Base-by-base conservation (phyloP, 805 yeast species). In the Starmera quercuum region DNA sequence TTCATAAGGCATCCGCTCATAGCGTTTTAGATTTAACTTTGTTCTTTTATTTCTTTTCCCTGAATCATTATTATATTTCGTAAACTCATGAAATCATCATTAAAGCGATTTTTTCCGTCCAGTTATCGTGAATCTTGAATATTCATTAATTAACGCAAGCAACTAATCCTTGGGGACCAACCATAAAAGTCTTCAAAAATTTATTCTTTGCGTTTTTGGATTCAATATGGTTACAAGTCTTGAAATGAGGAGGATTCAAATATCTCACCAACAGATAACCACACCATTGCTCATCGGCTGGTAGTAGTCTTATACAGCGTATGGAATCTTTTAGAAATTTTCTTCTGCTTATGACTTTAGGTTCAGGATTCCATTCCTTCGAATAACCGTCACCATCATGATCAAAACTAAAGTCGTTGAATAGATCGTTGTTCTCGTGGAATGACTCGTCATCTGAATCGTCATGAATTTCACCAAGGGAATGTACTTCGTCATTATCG, bases 301-400 rank as follows among this genome's bases (percentile, higher is more conserved):
- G 59, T 34, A 76, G 57, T 4, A 78, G 71, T 42, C 64, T 71
- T 18, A 76, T 71, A 41, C 83, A 76, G 31, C 80, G 64, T 22
- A 75, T 49, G 13, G 78, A 67, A 47, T 75, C 75, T 30, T 70
- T 62, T 28, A 69, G 59, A 39, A 58, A 61, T 38, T 68, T 71
- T 20, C 66, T 55, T 31, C 60, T 51, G 3, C 66, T 45, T 18
- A 52, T 45, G 15, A 46, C 37, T 37, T 63, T 65, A 11, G 56
- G 57, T 9, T 53, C 46, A 2, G 81, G 82, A 6, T 44, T 49
- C 81, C 82, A 76, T 44, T 74, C 67, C 26, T 4, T 41, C 38
- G 12, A n/a, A 23, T 23, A 6, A 23, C 26, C 13, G 6, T 6
- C 7, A 23, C n/a, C n/a, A n/a, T 14, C n/a, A 6, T 9, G 12